Evolutionary conservation across 2,329 filamentous ascomycete genomes (phyloP).

Genomic region (Pleoardoris graminearum): DNA sequence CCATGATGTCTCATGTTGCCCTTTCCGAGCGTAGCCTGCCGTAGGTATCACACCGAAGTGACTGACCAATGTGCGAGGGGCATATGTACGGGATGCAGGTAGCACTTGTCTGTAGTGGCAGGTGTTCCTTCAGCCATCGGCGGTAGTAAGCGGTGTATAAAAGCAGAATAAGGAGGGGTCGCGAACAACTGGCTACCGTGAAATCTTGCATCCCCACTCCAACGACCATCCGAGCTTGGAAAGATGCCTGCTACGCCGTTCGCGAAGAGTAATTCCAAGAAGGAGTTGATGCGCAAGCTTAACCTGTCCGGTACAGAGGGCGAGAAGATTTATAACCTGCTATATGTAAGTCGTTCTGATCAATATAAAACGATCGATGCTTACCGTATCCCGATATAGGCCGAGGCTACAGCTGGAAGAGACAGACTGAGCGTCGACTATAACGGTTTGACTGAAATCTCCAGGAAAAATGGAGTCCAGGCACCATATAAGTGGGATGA

Average conservation of each 20-base stretch:
- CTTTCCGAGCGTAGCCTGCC: constrained; percentile 15
- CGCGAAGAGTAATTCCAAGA: constrained; percentile 52
- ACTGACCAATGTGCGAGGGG: constrained; percentile 11
- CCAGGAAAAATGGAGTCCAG: constrained; percentile 32
- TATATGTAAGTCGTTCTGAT: constrained; percentile 40
- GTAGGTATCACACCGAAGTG: constrained; percentile 21
- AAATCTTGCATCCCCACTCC: not conserved
- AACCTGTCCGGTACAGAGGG: constrained; percentile 34
- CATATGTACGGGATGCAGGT: not conserved
- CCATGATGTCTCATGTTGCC: constrained; percentile 20
- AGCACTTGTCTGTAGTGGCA: not conserved
- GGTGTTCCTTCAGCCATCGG: not conserved
- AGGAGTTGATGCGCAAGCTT: constrained; percentile 48
- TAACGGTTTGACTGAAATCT: constrained; percentile 46
- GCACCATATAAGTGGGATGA: constrained; percentile 53
- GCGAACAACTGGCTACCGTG: not conserved
- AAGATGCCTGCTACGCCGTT: constrained; percentile 32
- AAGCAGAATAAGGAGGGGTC: not conserved
- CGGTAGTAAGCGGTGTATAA: not conserved
- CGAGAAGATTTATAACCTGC: constrained; percentile 48
- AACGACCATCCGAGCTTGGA: not conserved
- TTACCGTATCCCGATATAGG: constrained; percentile 29
- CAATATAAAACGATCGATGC: constrained; percentile 9
- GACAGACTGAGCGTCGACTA: constrained; percentile 47
- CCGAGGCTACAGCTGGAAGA: constrained; percentile 49